Evolutionary conservation across 1,284 basidiomycete genomes (phyloP).

Genomic region (Bjerkandera adusta): DNA sequence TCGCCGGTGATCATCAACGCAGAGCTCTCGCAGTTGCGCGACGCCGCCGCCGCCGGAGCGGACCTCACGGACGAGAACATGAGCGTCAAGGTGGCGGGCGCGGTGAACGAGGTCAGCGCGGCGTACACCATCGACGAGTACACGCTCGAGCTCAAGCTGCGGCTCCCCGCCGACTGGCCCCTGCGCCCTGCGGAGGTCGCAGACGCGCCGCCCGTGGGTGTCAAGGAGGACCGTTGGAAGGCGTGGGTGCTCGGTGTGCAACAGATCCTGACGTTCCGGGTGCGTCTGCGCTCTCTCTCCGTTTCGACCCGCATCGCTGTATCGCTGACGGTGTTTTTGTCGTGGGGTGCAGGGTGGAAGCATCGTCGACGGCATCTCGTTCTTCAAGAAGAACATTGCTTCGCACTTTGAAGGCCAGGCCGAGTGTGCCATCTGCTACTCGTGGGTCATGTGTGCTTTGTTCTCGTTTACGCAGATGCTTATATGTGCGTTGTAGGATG

Average conservation of each 20-base stretch:
- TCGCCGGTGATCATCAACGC: slow-evolving; percentile 87
- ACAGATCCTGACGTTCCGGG: slow-evolving; percentile 87
- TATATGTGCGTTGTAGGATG: slow-evolving; percentile 54
- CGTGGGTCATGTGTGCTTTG: slow-evolving; percentile 48
- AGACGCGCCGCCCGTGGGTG: slow-evolving; percentile 84
- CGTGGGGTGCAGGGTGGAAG: slow-evolving; percentile 72
- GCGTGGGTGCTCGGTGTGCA: slow-evolving; percentile 94
- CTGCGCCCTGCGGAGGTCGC: slow-evolving; percentile 86
- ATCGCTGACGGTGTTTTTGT: slow-evolving; percentile 5
- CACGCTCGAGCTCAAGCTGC: slow-evolving; percentile 86
- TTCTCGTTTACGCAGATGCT: neutral
- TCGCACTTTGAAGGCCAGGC: slow-evolving; percentile 93
- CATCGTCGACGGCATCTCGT: slow-evolving; percentile 86
- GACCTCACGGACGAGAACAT: slow-evolving; percentile 83
- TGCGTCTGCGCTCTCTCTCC: slow-evolving; percentile 35
- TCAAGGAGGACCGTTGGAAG: slow-evolving; percentile 89
- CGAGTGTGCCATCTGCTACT: slow-evolving; percentile 94
- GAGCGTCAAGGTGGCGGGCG: slow-evolving; percentile 68
- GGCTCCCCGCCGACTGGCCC: slow-evolving; percentile 91
- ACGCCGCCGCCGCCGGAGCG: slow-evolving; percentile 57
- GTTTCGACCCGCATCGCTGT: slow-evolving; percentile 1
- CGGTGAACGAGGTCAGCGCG: slow-evolving; percentile 76
- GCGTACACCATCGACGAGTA: slow-evolving; percentile 93
- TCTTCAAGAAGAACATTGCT: slow-evolving; percentile 94
- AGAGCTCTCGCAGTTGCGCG: slow-evolving; percentile 78